Base-by-base conservation (phyloP, 768 basidiomycete genomes). In the Psilocybe cubensis region DNA sequence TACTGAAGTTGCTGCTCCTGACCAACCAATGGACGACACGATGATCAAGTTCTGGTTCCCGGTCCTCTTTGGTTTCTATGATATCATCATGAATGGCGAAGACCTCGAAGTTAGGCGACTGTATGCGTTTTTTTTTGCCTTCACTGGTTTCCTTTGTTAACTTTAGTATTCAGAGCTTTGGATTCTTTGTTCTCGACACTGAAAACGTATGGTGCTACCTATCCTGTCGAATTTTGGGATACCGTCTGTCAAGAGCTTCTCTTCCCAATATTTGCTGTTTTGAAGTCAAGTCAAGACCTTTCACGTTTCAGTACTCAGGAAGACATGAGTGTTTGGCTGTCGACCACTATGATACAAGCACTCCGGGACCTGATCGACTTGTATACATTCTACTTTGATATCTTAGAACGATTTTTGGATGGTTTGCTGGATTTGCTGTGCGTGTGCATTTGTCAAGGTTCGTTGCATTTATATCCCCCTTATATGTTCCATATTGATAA, bases 21-120 rank as follows among this genome's bases (percentile, higher is more conserved):
- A 74, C 38, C 69, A 72, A 47, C 70, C 76, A 0, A 79, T 78
- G 63, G 90, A 92, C 57, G 96, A 97, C 59, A 86, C 84, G 25
- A 96, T 95, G 92, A 90, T 98, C 74, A 90, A 88, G 64, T 98
- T 89, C 72, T 99, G 97, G 97, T 95, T 92, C 78, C 97, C 97
- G 0, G 87, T 94, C 1, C 79, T 98, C 33, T 96, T 98, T 68
- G 91, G 92, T n/a, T 98, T 98, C 77, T 98, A 96, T 73, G 97
- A 98, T 71, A 96, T 99, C 53, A 96, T 99, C 70, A 98, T 99
- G 96, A 98, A 97, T 60, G 97, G 94, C 17, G 97, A 98, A 71
- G 97, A 99, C 68, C 77, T 99, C 24, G 97, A 99, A 83, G 95
- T 99, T 51, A 87, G 97, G 64, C 84, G 96, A 68, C 72, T 98